phyloP scores from a whole-genome alignment of 345 rosid species.

The Rhizophora mangle region DNA sequence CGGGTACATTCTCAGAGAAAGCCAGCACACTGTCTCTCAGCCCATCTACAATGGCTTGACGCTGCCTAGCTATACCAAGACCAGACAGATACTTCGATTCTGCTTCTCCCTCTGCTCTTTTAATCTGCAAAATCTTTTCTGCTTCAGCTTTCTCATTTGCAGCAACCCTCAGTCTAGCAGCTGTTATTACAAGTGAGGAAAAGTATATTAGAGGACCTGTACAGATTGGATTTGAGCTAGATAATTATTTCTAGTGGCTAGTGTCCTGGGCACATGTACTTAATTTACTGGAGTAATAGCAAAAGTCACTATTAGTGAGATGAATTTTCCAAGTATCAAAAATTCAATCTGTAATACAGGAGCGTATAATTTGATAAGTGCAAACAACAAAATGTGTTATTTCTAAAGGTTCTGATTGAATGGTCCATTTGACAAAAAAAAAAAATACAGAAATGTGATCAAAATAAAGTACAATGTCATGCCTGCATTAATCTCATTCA shows the following conservation, averaged over 20 bases:
- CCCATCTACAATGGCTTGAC: conserved; percentile 27
- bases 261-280: too few species aligned
- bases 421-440: not conserved
- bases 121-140: conserved; percentile 24
- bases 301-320: too few species aligned
- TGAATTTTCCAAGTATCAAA: too few species aligned
- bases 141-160: conserved; percentile 27
- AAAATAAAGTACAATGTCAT: not conserved
- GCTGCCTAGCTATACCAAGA: conserved; percentile 25
- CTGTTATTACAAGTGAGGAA: conserved; percentile 9
- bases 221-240: not conserved
- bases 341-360: too few species aligned
- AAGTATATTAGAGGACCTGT: not conserved
- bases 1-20: conserved; percentile 24
- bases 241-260: not conserved
- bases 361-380: too few species aligned
- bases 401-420: too few species aligned
- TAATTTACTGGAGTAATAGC: too few species aligned
- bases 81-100: conserved; percentile 23
- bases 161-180: conserved; percentile 25
- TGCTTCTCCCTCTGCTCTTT: conserved; percentile 25
- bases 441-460: not conserved
- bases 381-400: too few species aligned
- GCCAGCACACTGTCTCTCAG: conserved; percentile 24
- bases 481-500: conserved; percentile 29